A percentile compares a stretch with the other conserved stretches of the same genome.
Evolutionary conservation across 176 grass and related monocot genomes (phyloP).

Genomic region (Ensete glaucum): DNA sequence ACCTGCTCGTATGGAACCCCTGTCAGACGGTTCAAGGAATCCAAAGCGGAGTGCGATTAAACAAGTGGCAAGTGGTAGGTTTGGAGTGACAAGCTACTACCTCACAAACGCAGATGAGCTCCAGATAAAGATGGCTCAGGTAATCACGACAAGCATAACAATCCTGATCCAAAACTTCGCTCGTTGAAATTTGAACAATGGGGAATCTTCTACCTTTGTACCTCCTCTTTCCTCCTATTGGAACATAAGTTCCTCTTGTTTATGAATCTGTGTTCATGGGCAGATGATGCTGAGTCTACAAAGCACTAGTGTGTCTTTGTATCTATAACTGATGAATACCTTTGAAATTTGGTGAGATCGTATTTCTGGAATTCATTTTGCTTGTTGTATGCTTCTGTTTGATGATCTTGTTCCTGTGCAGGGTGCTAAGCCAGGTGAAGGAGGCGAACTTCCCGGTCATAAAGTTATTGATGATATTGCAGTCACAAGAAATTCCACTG

Average conservation of each 20-base stretch:
- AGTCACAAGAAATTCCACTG: constrained; percentile 85
- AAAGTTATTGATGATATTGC: constrained; percentile 99
- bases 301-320: constrained; percentile 21
- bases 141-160: constrained; percentile 19
- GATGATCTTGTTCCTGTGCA: constrained; percentile 28
- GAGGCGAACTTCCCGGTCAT: constrained; percentile 95
- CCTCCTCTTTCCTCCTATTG: constrained; percentile 2
- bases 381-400: constrained; percentile 18
- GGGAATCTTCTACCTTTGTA: not conserved
- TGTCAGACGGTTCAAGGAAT: constrained; percentile 83
- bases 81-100: constrained; percentile 97
- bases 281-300: constrained; percentile 21
- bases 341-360: constrained; percentile 20
- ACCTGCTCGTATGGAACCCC: constrained; percentile 84
- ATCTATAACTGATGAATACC: constrained; percentile 20
- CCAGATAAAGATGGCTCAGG: constrained; percentile 99
- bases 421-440: constrained; percentile 98
- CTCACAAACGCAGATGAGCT: constrained; percentile 97
- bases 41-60: constrained; percentile 97
- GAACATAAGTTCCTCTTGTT: constrained; percentile 19
- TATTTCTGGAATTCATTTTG: constrained; percentile 10
- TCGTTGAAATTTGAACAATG: constrained; percentile 12
- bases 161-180: not conserved
- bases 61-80: constrained; percentile 94
- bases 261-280: constrained; percentile 21